Conservation (phyloP, 495 filamentous ascomycete species). For the Cercophora sp. region DNA sequence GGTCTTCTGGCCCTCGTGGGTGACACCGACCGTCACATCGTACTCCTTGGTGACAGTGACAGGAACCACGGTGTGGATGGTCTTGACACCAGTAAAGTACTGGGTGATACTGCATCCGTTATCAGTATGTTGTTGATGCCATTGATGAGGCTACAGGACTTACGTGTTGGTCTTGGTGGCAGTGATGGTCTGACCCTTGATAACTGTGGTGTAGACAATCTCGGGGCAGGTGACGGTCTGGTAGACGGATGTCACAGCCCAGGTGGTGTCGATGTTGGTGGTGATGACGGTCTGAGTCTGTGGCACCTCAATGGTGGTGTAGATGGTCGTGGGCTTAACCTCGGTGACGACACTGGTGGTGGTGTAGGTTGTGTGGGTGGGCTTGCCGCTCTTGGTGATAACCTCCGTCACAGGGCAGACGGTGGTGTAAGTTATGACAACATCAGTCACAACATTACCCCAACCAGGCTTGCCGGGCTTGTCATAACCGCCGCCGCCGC, state of each 20-base stretch:
- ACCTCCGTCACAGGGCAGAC: slow-evolving; percentile 41
- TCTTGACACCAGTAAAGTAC: slow-evolving; percentile 29
- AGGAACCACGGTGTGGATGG: slow-evolving; percentile 31
- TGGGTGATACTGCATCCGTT: slow-evolving; percentile 34
- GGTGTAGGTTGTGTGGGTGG: slow-evolving; percentile 44
- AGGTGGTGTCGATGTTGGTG: slow-evolving; percentile 35
- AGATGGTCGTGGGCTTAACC: slow-evolving; percentile 23
- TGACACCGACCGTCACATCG: slow-evolving; percentile 31
- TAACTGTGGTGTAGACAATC: slow-evolving; percentile 37
- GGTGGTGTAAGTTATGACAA: slow-evolving; percentile 40
- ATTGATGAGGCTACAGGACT: too few species aligned
- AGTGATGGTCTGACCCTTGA: slow-evolving; percentile 35
- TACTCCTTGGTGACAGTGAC: slow-evolving; percentile 35
- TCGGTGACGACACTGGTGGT: slow-evolving; percentile 38
- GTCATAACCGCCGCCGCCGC: slow-evolving; percentile 20
- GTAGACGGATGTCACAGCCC: slow-evolving; percentile 25
- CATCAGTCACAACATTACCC: slow-evolving; percentile 31
- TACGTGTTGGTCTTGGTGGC: slow-evolving; percentile 42
- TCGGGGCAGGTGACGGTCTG: slow-evolving; percentile 41
- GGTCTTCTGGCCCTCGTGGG: slow-evolving; percentile 28
- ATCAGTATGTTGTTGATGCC: too few species aligned
- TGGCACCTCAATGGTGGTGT: slow-evolving; percentile 6
- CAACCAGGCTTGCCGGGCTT: slow-evolving; percentile 28
- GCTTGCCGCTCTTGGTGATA: slow-evolving; percentile 32
- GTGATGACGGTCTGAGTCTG: slow-evolving; percentile 29